phyloP scores from a whole-genome alignment of 1,284 basidiomycete species.

The Ceratobasidium sp. region DNA sequence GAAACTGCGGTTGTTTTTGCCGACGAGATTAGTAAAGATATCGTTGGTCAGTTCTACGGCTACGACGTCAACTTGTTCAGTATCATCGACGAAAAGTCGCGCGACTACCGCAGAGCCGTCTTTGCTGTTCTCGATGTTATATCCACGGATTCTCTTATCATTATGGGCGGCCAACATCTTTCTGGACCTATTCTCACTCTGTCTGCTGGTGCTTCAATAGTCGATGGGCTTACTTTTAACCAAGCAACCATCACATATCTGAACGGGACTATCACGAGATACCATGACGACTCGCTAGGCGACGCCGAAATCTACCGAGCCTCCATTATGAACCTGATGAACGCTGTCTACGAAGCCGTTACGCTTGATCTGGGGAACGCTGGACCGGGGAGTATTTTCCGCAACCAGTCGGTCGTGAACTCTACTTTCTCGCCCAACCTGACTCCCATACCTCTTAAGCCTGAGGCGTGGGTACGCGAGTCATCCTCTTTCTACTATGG shows the following conservation, averaged over 20 bases:
- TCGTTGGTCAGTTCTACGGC: constrained; percentile 31
- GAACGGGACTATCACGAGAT: not conserved
- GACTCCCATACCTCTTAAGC: not conserved
- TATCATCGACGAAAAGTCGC: constrained; percentile 5
- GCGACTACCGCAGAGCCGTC: constrained; percentile 31
- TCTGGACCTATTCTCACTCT: not conserved
- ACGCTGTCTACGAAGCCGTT: constrained; percentile 12
- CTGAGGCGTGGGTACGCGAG: constrained; percentile 11
- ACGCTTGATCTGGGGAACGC: constrained; percentile 22
- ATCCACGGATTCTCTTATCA: constrained; percentile 30
- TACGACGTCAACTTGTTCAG: not conserved
- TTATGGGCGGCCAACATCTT: constrained; percentile 6
- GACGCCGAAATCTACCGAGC: constrained; percentile 9
- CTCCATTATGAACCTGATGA: constrained; percentile 16
- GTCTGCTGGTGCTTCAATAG: not conserved
- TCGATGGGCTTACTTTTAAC: not conserved
- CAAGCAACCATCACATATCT: not conserved
- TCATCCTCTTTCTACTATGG: constrained; percentile 9
- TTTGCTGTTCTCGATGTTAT: constrained; percentile 34
- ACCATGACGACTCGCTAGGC: not conserved
- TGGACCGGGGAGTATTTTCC: not conserved
- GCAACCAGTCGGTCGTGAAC: constrained; percentile 1
- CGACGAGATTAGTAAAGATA: constrained; percentile 7
- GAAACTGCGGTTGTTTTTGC: constrained; percentile 24
- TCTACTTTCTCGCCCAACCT: not conserved